These are phyloP conservation scores for Allomyces javanicus DNA, from an alignment of 192 early-diverging fungal genomes.

Conservation along the genomic window DNA sequence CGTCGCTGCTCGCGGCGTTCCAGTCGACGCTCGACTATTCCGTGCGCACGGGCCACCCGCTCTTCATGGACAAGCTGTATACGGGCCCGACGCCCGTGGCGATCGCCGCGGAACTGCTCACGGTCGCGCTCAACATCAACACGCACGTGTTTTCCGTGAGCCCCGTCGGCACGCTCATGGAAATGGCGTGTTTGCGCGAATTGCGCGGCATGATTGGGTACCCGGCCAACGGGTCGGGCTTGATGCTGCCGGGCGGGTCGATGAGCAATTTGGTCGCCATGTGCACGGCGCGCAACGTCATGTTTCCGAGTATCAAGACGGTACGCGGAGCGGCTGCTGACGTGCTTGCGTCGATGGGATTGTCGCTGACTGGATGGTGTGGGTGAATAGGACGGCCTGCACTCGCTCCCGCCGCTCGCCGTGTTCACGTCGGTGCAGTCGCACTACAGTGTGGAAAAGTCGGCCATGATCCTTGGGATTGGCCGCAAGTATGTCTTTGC, in stretches of 20 bases:
- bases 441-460: constrained; percentile 60
- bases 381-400: background rate
- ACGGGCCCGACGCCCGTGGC: constrained; percentile 55
- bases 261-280: constrained; percentile 57
- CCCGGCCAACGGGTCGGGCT: constrained; percentile 19
- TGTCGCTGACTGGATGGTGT: no score
- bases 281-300: constrained; percentile 44
- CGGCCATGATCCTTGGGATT: constrained; percentile 46
- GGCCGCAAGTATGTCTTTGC: constrained; percentile 43
- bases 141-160: constrained; percentile 55
- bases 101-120: constrained; percentile 43
- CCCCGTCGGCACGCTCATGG: constrained; percentile 49
- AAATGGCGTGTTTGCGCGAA: constrained; percentile 29
- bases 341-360: no score
- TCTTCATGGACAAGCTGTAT: constrained; percentile 70
- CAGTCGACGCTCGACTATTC: background rate
- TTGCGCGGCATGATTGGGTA: constrained; percentile 13
- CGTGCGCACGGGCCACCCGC: constrained; percentile 41
- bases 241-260: constrained; percentile 55
- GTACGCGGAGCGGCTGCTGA: background rate
- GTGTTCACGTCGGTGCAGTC: constrained; percentile 50
- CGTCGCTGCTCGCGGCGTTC: background rate
- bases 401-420: constrained; percentile 9
- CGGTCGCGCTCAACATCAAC: constrained; percentile 55
- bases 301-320: constrained; percentile 39